Conservation (phyloP, 352 stramenopile species). For the Globisporangium uncinulatum region DNA sequence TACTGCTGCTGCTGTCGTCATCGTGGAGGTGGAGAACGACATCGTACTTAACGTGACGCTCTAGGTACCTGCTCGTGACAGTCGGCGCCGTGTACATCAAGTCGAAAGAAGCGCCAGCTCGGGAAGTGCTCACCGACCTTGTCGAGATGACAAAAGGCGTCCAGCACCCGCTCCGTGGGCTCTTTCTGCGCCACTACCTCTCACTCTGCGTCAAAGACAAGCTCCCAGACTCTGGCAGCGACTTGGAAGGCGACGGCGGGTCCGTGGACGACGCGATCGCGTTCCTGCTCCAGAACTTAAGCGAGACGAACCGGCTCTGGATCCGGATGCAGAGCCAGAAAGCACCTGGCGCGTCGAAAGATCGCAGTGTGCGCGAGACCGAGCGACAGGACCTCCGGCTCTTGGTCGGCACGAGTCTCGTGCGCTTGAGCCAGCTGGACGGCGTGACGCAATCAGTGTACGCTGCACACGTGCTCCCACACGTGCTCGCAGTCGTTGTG, state of each 20-base stretch:
- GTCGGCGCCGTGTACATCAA: conserved; percentile 96
- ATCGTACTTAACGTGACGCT: background rate
- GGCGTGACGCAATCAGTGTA: conserved; percentile 91
- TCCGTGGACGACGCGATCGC: conserved; percentile 88
- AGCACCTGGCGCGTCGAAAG: conserved; percentile 52
- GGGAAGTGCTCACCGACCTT: conserved; percentile 96
- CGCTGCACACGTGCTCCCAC: conserved; percentile 83
- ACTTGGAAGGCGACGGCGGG: conserved; percentile 71
- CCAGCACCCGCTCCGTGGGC: conserved; percentile 95
- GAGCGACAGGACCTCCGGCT: conserved; percentile 94
- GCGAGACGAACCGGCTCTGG: conserved; percentile 98
- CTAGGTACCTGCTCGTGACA: conserved; percentile 93
- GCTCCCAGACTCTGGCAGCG: conserved; percentile 84
- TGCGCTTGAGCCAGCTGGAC: conserved; percentile 95
- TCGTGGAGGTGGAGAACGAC: background rate
- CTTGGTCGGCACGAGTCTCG: conserved; percentile 96
- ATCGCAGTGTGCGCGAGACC: conserved; percentile 72
- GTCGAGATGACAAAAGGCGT: conserved; percentile 98
- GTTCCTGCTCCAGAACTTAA: conserved; percentile 97
- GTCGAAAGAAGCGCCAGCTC: conserved; percentile 53
- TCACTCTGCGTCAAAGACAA: conserved; percentile 90
- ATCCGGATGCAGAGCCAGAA: conserved; percentile 96
- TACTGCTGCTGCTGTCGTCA: background rate
- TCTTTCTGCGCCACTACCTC: conserved; percentile 99
- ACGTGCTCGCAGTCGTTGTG: conserved; percentile 92